phyloP scores from a whole-genome alignment of 805 yeast species.

The Tetrapisispora fleetii region DNA sequence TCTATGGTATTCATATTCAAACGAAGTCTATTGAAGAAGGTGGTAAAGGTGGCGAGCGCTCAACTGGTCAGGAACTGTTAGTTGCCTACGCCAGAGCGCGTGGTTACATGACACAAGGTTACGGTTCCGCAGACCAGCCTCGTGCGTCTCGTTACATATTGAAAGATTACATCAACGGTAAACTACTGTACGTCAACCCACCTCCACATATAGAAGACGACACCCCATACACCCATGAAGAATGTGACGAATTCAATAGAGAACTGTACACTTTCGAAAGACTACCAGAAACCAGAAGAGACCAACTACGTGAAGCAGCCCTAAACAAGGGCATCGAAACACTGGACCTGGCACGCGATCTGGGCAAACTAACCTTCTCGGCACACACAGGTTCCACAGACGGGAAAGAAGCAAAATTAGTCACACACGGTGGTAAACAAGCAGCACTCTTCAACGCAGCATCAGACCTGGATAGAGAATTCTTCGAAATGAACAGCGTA shows the following conservation, averaged over 20 bases:
- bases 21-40: constrained; percentile 73
- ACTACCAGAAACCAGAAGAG: constrained; percentile 63
- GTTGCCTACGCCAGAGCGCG: constrained; percentile 92
- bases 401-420: constrained; percentile 37
- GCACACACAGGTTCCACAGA: constrained; percentile 55
- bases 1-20: constrained; percentile 84
- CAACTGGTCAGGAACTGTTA: constrained; percentile 81
- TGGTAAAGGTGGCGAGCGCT: constrained; percentile 59
- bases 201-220: constrained; percentile 68
- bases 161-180: constrained; percentile 93
- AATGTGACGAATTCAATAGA: constrained; percentile 55
- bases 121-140: constrained; percentile 93
- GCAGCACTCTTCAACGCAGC: constrained; percentile 73
- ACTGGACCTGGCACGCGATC: constrained; percentile 59
- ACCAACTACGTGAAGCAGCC: constrained; percentile 60
- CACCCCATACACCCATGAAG: constrained; percentile 41
- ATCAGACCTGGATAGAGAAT: constrained; percentile 75
- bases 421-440: constrained; percentile 71
- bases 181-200: constrained; percentile 72
- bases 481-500: constrained; percentile 59
- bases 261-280: constrained; percentile 59
- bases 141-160: constrained; percentile 87
- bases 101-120: constrained; percentile 96
- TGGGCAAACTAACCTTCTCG: constrained; percentile 66
- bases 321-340: constrained; percentile 44